Evolutionary conservation across 192 early-diverging fungal species (phyloP), one percentile per base, ranked within the genome.

Genomic region (Umbelopsis isabellina): DNA sequence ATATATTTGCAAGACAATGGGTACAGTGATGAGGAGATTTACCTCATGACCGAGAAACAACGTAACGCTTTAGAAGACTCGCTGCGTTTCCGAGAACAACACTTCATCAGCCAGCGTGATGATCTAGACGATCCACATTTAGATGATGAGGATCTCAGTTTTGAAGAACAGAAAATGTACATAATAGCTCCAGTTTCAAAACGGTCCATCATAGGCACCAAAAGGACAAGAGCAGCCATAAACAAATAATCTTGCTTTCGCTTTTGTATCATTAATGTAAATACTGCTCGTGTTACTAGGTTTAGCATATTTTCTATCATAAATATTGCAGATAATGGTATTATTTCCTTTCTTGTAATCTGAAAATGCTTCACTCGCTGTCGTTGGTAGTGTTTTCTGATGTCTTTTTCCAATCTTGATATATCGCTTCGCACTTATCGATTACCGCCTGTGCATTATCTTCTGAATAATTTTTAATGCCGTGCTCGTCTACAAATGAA

Each of bases 361-460:
- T 41, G 6, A 41, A 41, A 41, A 41, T 6, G 37, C 37, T 41
- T 41, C 6, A 41, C 1, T 41, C 10, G 37, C 37, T 41, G 37
- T 41, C 37, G 37, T 10, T 41, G 5, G 37, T 41, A 6, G 6
- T 48, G 9, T 18, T 12, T 5, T 33, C 25, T 33, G 16, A 10
- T 27, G 65, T 69, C 10, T 22, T 35, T 66, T 75, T 75, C 30
- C 46, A 67, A 23, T 66, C 70, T 27, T 64, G 33, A 64, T 76
- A 76, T 6, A 45, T 9, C 8, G 44, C n/a, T 37, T 76, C 69
- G 49, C 75, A 76, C 47, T 68, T 71, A 12, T 68, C 35, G 16
- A 66, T 46, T 13, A 76, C 22, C 6, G 44, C 21, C 13, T 71
- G 53, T 5, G 70, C 70, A 25, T 37, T 68, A 3, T 37, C 35